Percentiles rank a stretch among this genome's conserved stretches.
phyloP scores from a whole-genome alignment of 1,284 basidiomycete species.

The Boletellus sp. region DNA sequence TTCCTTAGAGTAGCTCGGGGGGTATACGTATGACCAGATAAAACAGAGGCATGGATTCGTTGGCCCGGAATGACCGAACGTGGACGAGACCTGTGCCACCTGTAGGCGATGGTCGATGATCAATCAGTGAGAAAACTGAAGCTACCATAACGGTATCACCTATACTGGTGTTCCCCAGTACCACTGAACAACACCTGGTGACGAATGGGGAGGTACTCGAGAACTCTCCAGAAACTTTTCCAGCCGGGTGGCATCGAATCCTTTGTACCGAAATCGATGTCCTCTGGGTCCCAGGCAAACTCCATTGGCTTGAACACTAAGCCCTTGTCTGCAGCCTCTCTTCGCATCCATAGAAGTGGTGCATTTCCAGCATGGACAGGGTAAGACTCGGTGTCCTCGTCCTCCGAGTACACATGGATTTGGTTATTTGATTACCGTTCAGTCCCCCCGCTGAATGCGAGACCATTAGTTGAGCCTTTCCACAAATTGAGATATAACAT shows the following conservation, averaged over 20 bases:
- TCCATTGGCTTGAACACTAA: constrained; percentile 11
- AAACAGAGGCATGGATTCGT: not conserved
- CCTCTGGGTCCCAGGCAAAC: constrained; percentile 10
- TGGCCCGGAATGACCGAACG: not conserved
- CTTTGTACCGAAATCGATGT: constrained; percentile 9
- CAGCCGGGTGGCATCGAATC: constrained; percentile 11
- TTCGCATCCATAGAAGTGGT: constrained; percentile 18
- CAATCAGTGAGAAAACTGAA: not conserved
- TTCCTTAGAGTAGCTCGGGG: constrained; percentile 10
- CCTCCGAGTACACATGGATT: constrained; percentile 1
- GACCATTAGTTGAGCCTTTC: no score
- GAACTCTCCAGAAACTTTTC: constrained; percentile 8
- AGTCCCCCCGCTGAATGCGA: no score
- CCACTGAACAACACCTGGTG: constrained; percentile 12
- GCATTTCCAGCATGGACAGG: constrained; percentile 11
- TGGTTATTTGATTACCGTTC: no score
- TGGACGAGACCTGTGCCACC: not conserved
- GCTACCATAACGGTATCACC: no score
- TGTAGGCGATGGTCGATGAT: not conserved
- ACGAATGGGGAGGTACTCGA: constrained; percentile 16
- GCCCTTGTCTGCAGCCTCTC: constrained; percentile 12
- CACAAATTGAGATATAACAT: no score
- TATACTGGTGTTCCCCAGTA: not conserved
- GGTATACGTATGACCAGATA: not conserved
- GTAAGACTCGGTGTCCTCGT: constrained; percentile 1